phyloP scores from a whole-genome alignment of 805 yeast species.

The Nakazawaea wyomingensis region DNA sequence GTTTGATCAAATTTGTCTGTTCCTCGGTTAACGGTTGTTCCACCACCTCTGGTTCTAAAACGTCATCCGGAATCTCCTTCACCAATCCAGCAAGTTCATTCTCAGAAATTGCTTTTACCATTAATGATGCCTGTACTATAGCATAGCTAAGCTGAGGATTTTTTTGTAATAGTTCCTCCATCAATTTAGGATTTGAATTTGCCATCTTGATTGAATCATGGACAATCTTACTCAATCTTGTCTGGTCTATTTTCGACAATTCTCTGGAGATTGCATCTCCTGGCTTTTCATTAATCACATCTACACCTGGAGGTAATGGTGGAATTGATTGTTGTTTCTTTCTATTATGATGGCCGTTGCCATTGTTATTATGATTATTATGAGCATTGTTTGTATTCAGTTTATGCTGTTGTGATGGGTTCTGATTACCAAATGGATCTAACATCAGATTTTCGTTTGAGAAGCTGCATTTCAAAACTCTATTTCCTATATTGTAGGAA shows the following conservation, averaged over 20 bases:
- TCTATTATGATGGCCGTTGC: constrained; percentile 13
- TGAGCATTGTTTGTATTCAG: not conserved
- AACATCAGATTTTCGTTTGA: constrained; percentile 43
- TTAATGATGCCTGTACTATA: constrained; percentile 64
- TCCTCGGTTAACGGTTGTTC: constrained; percentile 23
- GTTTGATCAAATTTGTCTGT: constrained; percentile 42
- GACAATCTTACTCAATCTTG: constrained; percentile 42
- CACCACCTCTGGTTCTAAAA: constrained; percentile 15
- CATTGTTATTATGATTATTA: constrained; percentile 11
- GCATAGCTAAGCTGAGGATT: constrained; percentile 85
- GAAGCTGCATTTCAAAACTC: constrained; percentile 71
- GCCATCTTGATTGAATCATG: constrained; percentile 59
- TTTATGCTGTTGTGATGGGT: not conserved
- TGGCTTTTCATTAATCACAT: constrained; percentile 26
- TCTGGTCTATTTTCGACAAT: constrained; percentile 40
- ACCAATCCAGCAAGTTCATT: constrained; percentile 21
- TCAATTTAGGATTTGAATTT: constrained; percentile 47
- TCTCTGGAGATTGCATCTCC: constrained; percentile 42
- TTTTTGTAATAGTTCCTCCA: constrained; percentile 53
- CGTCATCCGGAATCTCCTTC: constrained; percentile 16
- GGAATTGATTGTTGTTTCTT: constrained; percentile 31
- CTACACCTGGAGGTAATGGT: constrained; percentile 51
- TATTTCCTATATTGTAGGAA: constrained; percentile 67
- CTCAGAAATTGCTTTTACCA: constrained; percentile 25
- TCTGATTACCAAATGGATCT: constrained; percentile 12